These are phyloP conservation scores for Hysterium pulicare DNA, from an alignment of 2,329 filamentous ascomycete genomes.

Conservation along the genomic window DNA sequence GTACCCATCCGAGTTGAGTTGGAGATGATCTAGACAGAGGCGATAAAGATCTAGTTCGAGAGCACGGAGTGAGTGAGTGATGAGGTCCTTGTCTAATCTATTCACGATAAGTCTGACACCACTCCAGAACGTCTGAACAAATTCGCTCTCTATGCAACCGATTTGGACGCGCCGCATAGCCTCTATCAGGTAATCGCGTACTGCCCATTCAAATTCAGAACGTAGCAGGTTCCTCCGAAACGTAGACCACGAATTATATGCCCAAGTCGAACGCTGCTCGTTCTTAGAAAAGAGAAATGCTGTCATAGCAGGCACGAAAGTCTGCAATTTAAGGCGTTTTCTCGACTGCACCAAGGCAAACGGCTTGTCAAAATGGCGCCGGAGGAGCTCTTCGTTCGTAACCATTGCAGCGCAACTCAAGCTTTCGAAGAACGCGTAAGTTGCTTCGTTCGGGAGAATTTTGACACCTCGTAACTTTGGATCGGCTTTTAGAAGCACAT, in stretches of 20 bases:
- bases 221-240: conserved; percentile 62
- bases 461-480: conserved; percentile 50
- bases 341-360: conserved; percentile 78
- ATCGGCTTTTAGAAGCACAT: conserved; percentile 43
- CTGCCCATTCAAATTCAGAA: conserved; percentile 82
- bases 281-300: conserved; percentile 79
- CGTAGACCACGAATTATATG: conserved; percentile 64
- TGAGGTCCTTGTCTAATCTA: conserved; percentile 68
- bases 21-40: conserved; percentile 62
- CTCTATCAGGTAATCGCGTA: conserved; percentile 67
- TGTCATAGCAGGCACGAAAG: conserved; percentile 77
- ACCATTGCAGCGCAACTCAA: conserved; percentile 82
- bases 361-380: conserved; percentile 70
- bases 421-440: conserved; percentile 82
- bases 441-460: conserved; percentile 56
- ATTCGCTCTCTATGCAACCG: conserved; percentile 48
- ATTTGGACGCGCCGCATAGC: conserved; percentile 63
- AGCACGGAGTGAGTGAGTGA: conserved; percentile 73
- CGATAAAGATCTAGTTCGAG: conserved; percentile 69
- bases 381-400: conserved; percentile 51
- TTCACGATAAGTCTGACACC: conserved; percentile 72
- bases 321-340: conserved; percentile 71
- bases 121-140: conserved; percentile 74
- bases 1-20: conserved; percentile 52
- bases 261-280: conserved; percentile 62